Evolutionary conservation across 192 early-diverging fungal genomes (phyloP).

Genomic region (Jimgerdemannia flammicorona): DNA sequence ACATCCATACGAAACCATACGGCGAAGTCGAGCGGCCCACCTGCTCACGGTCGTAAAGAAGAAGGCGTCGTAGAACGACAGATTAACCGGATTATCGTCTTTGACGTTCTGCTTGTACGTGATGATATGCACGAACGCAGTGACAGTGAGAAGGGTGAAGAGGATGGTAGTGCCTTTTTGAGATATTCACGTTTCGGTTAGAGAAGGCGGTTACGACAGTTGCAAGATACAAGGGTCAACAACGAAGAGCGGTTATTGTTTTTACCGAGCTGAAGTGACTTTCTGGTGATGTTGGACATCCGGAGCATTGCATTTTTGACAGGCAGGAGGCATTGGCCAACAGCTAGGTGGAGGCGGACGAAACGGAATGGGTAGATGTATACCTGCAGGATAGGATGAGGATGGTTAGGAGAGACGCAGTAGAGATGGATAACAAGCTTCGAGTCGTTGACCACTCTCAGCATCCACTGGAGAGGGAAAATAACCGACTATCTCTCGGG

Average conservation of each 20-base stretch:
- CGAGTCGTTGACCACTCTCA: no score
- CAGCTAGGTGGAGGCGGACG: conserved; percentile 58
- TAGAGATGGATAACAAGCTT: no score
- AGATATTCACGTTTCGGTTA: no score
- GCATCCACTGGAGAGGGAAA: no score
- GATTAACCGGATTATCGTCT: conserved; percentile 35
- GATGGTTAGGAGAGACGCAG: neutral
- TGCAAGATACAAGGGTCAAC: neutral
- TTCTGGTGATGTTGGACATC: conserved; percentile 56
- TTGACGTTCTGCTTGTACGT: conserved; percentile 53
- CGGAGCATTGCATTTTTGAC: conserved; percentile 59
- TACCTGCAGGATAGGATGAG: conserved; percentile 20
- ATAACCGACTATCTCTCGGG: no score
- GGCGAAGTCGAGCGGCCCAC: neutral
- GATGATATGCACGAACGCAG: conserved; percentile 65
- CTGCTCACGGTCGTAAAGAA: conserved; percentile 46
- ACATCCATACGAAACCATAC: conserved; percentile 13
- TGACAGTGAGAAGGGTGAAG: conserved; percentile 65
- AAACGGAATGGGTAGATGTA: conserved; percentile 64
- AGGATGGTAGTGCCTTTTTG: conserved; percentile 50
- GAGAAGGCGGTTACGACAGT: neutral
- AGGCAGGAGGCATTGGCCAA: conserved; percentile 55
- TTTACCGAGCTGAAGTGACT: conserved; percentile 48
- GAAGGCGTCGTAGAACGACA: conserved; percentile 49
- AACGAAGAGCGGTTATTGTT: no score